Base-by-base conservation (phyloP, 345 rosid genomes). In the Moringa oleifera region DNA sequence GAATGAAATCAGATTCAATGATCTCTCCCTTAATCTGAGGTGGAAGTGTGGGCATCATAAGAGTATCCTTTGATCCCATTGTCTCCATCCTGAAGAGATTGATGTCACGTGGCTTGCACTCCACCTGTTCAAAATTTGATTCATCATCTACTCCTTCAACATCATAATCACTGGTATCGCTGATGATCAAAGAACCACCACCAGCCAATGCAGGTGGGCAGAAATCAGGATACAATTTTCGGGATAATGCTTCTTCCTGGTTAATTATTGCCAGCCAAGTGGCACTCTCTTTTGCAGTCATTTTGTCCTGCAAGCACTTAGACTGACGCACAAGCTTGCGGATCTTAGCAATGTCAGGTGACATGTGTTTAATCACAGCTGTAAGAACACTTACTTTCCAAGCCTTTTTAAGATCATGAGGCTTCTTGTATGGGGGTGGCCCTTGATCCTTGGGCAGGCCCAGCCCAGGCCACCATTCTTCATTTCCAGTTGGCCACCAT, bases 281-380 rank as follows among this genome's bases (percentile, higher is more conserved):
- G 21, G 90, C 90, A 18, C 88, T 86, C 76, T 89, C 96, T 75
- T 89, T 89, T 25, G 93, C 96, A 0, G 96, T 89, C 96, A 89
- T 89, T 72, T 89, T 89, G 64, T 89, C 96, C 79, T 89, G 93
- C 70, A 89, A 74, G 70, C 96, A 89, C 49, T 89, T 89, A 2
- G 93, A 86, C 57, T 89, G 96, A 28, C 90, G 81, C 23, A 89
- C 96, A 68, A 89, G 96, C 81, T 80, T 86, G 68, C 85, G 77
- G 22, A 89, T 84, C 72, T 82, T 86, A 16, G 85, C 81, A 19
- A 89, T 84, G 62, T 89, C 85, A 24, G 96, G 96, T 6, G 83
- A 81, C 83, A 89, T 81, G 73, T 89, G 93, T 77, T 84, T 89
- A 54, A 89, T 89, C 46, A 89, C 96, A 1, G 90, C 96, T 1